Conservation (phyloP, 2,329 filamentous ascomycete species). For the Blastomyces gilchristii region DNA sequence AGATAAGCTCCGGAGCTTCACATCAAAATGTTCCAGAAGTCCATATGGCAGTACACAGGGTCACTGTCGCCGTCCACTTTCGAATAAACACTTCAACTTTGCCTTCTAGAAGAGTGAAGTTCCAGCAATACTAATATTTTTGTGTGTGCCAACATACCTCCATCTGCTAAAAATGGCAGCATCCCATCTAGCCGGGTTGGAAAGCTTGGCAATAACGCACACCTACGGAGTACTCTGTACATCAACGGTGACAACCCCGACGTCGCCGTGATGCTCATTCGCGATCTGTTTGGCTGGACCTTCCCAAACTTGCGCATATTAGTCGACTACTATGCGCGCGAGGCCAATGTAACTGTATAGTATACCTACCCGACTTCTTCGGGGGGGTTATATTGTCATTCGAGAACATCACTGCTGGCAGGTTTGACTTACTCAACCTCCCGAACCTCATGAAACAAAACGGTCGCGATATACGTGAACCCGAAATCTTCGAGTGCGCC, state of each 20-base stretch:
- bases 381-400: background rate
- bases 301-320: conserved; percentile 38
- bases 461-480: conserved; percentile 29
- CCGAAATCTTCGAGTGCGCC: conserved; percentile 29
- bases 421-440: background rate
- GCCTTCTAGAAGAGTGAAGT: background rate
- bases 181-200: conserved; percentile 25
- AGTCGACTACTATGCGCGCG: conserved; percentile 39
- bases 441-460: background rate
- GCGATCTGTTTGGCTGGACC: conserved; percentile 38
- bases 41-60: no score
- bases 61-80: no score
- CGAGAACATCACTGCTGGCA: background rate
- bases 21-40: no score
- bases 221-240: conserved; percentile 29
- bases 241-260: conserved; percentile 28
- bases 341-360: conserved; percentile 41
- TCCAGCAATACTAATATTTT: background rate
- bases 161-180: background rate
- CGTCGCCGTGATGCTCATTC: conserved; percentile 30
- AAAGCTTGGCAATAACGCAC: conserved; percentile 26
- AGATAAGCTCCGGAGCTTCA: no score
- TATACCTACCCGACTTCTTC: conserved; percentile 34
- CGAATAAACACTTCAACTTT: background rate
- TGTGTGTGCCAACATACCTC: background rate